Percentiles rank a stretch among this genome's conserved stretches.
Evolutionary conservation across 306 rosid genomes (phyloP).

Genomic region (Rubus parviflorus): DNA sequence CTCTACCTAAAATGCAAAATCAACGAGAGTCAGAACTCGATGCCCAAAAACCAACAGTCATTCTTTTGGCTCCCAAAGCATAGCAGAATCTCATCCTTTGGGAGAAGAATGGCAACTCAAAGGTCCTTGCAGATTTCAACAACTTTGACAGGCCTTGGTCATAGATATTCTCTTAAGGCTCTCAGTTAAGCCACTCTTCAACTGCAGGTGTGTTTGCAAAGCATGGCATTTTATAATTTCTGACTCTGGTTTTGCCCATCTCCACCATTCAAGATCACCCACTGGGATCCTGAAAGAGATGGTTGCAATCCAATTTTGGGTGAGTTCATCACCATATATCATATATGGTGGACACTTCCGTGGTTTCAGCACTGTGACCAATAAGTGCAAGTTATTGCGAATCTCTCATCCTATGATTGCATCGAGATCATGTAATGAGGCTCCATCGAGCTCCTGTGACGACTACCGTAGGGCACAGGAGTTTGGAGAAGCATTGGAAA

Average conservation of each 20-base stretch:
- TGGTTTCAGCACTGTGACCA: neutral
- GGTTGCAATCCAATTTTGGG: slow-evolving; percentile 10
- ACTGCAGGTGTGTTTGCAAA: slow-evolving; percentile 20
- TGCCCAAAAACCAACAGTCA: too few species aligned
- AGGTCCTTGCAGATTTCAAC: neutral
- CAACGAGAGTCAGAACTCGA: too few species aligned
- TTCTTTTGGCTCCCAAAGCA: too few species aligned
- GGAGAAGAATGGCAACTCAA: neutral
- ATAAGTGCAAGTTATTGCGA: slow-evolving; percentile 3
- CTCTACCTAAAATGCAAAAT: too few species aligned
- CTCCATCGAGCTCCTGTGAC: neutral
- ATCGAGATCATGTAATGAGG: neutral
- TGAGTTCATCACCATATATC: neutral
- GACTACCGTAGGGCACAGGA: neutral
- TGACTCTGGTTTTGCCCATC: neutral
- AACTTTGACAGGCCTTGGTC: neutral
- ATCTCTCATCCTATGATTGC: neutral
- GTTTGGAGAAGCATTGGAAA: slow-evolving; percentile 18
- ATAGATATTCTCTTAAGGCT: neutral
- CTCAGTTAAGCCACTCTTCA: neutral
- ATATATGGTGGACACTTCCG: neutral
- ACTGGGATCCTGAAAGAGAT: neutral
- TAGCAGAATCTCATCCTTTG: too few species aligned
- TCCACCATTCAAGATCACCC: neutral
- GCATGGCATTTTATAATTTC: slow-evolving; percentile 4